Evolutionary conservation across 2,329 filamentous ascomycete genomes (phyloP).

Genomic region (Ascochyta koolunga): DNA sequence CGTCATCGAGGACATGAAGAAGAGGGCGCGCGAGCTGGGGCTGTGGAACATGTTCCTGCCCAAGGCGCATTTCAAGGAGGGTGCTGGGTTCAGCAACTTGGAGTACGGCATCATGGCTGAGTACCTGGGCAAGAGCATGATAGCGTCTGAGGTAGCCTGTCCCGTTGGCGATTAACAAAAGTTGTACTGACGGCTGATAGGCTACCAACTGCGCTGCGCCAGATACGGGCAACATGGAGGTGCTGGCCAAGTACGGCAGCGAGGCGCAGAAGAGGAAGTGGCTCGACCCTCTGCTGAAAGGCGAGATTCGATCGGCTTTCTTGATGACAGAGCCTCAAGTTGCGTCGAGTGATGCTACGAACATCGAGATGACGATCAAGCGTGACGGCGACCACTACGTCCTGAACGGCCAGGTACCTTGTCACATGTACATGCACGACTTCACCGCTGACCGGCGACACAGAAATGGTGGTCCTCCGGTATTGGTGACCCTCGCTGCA

Average conservation of each 20-base stretch:
- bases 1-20: constrained; percentile 88
- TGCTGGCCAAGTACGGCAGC: constrained; percentile 88
- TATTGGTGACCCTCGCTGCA: constrained; percentile 88
- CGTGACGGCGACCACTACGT: constrained; percentile 88
- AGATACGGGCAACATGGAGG: constrained; percentile 96
- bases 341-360: constrained; percentile 88
- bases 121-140: constrained; percentile 83
- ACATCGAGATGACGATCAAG: constrained; percentile 83
- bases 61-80: constrained; percentile 93
- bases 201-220: constrained; percentile 90
- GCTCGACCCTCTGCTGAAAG: constrained; percentile 80
- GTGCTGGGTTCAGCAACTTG: constrained; percentile 90
- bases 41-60: constrained; percentile 99
- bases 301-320: constrained; percentile 87
- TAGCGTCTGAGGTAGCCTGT: constrained; percentile 58
- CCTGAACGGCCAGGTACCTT: constrained; percentile 78
- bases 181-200: constrained; percentile 18
- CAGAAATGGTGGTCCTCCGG: constrained; percentile 99
- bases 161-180: not conserved
- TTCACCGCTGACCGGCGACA: not conserved
- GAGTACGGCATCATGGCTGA: constrained; percentile 99
- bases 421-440: too few species aligned
- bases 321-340: constrained; percentile 93
- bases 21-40: constrained; percentile 78
- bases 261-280: constrained; percentile 83